Evolutionary conservation across 805 yeast species (phyloP), one percentile per base, ranked within the genome.

Genomic region (Suhomyces faveliae): DNA sequence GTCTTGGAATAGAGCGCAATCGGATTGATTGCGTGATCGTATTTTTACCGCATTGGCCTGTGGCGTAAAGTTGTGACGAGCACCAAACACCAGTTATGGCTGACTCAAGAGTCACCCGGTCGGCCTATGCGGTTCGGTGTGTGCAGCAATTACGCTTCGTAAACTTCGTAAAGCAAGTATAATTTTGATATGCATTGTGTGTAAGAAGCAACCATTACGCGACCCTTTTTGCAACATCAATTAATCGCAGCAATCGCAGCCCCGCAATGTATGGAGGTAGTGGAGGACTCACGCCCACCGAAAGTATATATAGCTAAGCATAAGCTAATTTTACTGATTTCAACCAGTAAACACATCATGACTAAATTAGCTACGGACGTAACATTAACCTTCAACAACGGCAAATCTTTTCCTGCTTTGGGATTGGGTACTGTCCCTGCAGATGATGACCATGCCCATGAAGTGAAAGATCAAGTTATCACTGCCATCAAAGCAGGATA

Each of bases 381-480:
- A 24, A 56, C 60, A 21, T 73, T 79, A 53, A 70, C 68, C 6
- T 71, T 86, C 35, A 79, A 79, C 64, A 78, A 81, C 55, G 89
- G 89, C 15, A 63, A 68, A 40, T 60, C 57, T 25, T 79, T 86
- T 48, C 92, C 92, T 3, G 84, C 84, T 2, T 60, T 85, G 35
- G 91, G 88, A 0, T 70, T 87, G 30, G 94, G 94, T 10, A 69
- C 73, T 13, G 68, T 66, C 2, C 63, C 70, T 5, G 57, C 70
- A 4, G 60, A 58, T 8, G 66, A 63, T 42, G 63, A 61, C n/a
- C 51, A 51, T 4, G 63, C 61, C n/a, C 51, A 51, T 4, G 70
- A 60, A 17, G 66, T 67, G 6, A 65, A 61, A 45, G 53, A 64
- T 20, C 71, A 67, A 52, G 72, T 69, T 4, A 56, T 62, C 12